Percentiles rank a stretch among this genome's conserved stretches.
phyloP scores from a whole-genome alignment of 2,329 filamentous ascomycete species.

The Microsporum ferrugineum region DNA sequence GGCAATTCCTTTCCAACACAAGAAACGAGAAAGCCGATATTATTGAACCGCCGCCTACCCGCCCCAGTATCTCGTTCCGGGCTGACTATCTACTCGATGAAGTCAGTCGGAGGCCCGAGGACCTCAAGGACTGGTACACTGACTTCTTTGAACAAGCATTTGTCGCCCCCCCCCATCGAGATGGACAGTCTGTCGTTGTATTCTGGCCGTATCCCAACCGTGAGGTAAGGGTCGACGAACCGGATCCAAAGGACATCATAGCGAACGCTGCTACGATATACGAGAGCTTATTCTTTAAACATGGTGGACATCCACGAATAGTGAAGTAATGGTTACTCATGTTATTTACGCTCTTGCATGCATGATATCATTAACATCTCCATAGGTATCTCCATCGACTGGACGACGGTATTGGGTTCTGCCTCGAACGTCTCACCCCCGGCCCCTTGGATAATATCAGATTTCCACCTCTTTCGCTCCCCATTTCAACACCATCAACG shows the following conservation, averaged over 20 bases:
- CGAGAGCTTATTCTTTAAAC: neutral
- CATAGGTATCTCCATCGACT: slow-evolving; percentile 5
- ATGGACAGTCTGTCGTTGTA: slow-evolving; percentile 6
- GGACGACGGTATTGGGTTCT: neutral
- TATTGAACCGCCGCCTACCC: neutral
- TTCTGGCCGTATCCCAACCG: neutral
- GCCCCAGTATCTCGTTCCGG: neutral
- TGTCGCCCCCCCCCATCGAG: slow-evolving; percentile 2
- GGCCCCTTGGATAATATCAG: slow-evolving; percentile 3
- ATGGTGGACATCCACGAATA: slow-evolving; percentile 6
- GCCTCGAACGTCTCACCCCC: slow-evolving; percentile 4
- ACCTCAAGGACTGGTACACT: slow-evolving; percentile 2
- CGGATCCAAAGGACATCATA: neutral
- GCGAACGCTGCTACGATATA: neutral
- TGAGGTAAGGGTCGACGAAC: neutral
- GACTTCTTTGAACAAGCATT: neutral
- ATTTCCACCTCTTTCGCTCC: neutral
- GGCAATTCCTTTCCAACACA: neutral
- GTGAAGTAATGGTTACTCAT: slow-evolving; percentile 6
- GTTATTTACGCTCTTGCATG: neutral
- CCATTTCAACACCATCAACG: neutral
- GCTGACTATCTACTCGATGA: neutral
- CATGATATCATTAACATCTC: neutral
- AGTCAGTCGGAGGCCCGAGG: slow-evolving; percentile 2
- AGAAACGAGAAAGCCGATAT: neutral